Base-by-base conservation (phyloP, 164 flowering plant genomes). In the Echeveria elegans region DNA sequence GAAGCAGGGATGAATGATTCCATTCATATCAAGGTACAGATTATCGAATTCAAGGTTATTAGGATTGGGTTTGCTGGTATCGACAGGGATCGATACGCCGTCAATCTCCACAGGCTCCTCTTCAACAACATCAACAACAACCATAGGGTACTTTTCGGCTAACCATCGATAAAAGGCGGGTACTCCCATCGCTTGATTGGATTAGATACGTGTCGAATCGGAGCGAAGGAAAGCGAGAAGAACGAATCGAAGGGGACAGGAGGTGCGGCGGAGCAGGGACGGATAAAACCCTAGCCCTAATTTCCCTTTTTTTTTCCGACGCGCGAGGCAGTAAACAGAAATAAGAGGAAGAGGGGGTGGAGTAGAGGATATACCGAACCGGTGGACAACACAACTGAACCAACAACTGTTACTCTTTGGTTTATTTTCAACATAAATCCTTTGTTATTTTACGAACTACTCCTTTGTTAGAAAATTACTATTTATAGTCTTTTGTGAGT, bases 81-180 rank as follows among this genome's bases (percentile, higher is more conserved):
- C 97, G 34, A 90, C 83, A 6, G 97, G 94, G 68, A 93, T 88
- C 40, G 74, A 68, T 37, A 85, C 70, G 38, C 88, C 91, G 1
- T 88, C 90, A 66, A 93, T 90, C 11, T 69, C 97, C 0, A 87
- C 88, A 0, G 94, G 77, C 61, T 90, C 97, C 72, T 90, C 98
- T 67, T 90, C 97, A 31, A 87, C 66, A 16, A 82, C 93, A 37
- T 88, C 96, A 50, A 80, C 89, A 67, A 89, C 82, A 28, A 88
- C 81, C 78, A 86, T 19, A 41, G 97, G 88, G 74, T 89, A 90
- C 82, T 88, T 90, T 86, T 93, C 98, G 34, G 96, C 96, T 28
- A 93, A 66, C 98, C 98, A 90, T 64, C 94, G 68, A 68, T 88
- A 93, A 70, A 90, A 93, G 15, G 97, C 90, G 37, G 98, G 97